Percentiles rank a stretch among this genome's conserved stretches.
Conservation (phyloP, 23 red algal species). For the Gracilaria domingensis region DNA sequence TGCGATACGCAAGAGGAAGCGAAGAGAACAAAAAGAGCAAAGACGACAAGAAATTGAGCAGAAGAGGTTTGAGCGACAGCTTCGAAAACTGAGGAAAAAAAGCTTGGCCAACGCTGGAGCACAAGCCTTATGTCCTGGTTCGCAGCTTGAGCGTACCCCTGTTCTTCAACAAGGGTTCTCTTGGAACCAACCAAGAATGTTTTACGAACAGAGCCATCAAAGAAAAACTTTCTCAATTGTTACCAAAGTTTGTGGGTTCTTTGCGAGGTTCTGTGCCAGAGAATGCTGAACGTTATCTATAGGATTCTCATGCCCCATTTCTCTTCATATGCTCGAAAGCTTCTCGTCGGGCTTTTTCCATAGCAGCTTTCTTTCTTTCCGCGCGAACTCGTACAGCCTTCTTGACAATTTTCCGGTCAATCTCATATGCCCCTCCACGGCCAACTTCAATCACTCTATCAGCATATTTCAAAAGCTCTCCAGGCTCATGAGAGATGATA, state of each 20-base stretch:
- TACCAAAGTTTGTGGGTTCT: background rate
- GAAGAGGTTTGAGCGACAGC: constrained; percentile 53
- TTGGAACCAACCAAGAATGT: background rate
- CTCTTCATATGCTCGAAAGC: constrained; percentile 13
- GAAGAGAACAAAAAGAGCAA: constrained; percentile 11
- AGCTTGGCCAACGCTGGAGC: background rate
- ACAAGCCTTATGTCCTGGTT: background rate
- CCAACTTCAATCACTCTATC: constrained; percentile 81
- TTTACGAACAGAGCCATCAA: background rate
- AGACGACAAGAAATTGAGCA: constrained; percentile 16
- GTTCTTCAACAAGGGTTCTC: background rate
- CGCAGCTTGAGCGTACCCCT: background rate
- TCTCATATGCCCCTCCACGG: constrained; percentile 30
- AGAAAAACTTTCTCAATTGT: background rate
- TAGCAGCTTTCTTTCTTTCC: constrained; percentile 2
- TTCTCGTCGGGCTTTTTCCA: constrained; percentile 24
- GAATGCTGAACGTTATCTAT: background rate
- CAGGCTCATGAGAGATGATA: constrained; percentile 86
- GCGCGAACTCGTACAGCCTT: constrained; percentile 36
- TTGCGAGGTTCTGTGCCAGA: background rate
- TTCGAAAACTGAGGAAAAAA: constrained; percentile 14
- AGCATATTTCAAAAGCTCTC: constrained; percentile 69
- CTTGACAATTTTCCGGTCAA: constrained; percentile 45
- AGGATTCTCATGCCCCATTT: background rate
- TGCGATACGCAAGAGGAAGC: constrained; percentile 51